These are phyloP conservation scores for Ophiostoma ulmi DNA, from an alignment of 2,329 filamentous ascomycete species.

Conservation along the genomic window DNA sequence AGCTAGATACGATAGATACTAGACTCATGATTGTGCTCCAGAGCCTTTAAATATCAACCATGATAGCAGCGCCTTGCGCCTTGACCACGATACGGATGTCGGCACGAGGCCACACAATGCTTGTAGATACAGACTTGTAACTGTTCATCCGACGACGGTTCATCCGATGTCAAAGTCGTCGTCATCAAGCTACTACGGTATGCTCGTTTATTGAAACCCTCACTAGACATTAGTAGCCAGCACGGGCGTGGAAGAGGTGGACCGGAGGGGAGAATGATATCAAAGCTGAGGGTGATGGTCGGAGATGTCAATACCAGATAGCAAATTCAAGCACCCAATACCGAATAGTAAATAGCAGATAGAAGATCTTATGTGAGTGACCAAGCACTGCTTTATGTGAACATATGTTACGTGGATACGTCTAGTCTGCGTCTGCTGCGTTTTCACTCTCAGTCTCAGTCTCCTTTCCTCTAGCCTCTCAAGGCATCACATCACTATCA, in stretches of 20 bases:
- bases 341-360: no score
- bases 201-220: background rate
- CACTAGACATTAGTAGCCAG: background rate
- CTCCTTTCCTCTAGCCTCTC: no score
- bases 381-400: background rate
- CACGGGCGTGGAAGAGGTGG: background rate
- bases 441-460: background rate
- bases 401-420: background rate
- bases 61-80: no score
- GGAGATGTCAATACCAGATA: no score
- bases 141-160: background rate
- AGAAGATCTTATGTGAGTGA: background rate
- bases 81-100: background rate
- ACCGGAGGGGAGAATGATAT: background rate
- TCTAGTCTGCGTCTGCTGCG: background rate
- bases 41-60: no score
- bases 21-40: background rate
- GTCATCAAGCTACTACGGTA: background rate
- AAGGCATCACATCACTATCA: background rate
- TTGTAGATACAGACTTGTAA: background rate
- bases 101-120: background rate
- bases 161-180: background rate
- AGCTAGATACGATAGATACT: no score
- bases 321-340: no score
- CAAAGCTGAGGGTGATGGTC: background rate